These are phyloP conservation scores for Plenodomus biglobosus DNA, from an alignment of 2,329 filamentous ascomycete genomes.

Conservation along the genomic window DNA sequence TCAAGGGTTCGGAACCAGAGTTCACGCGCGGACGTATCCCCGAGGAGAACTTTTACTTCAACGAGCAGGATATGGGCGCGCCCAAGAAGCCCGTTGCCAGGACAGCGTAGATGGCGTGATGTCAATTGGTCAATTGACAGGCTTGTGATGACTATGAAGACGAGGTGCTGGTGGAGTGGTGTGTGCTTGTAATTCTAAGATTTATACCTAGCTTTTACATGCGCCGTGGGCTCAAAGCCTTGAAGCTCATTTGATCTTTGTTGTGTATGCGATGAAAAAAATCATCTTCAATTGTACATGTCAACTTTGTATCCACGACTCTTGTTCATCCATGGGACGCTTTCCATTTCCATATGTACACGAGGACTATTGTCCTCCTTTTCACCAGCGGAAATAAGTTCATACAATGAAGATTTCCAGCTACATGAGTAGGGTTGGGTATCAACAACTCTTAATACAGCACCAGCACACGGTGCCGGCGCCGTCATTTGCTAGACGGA, in stretches of 20 bases:
- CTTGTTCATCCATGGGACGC: too few relatives aligned
- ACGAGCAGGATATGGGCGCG: constrained; percentile 46
- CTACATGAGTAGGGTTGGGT: not conserved
- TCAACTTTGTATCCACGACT: not conserved
- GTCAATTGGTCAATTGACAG: not conserved
- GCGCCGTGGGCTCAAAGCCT: not conserved
- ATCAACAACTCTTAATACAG: too few relatives aligned
- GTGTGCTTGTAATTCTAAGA: constrained; percentile 28
- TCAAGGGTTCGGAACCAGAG: constrained; percentile 79
- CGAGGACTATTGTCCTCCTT: too few relatives aligned
- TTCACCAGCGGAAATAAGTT: too few relatives aligned
- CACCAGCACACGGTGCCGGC: too few relatives aligned
- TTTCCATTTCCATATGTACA: too few relatives aligned
- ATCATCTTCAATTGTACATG: not conserved
- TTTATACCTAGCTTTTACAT: constrained; percentile 22
- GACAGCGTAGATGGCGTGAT: constrained; percentile 26
- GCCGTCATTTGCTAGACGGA: too few relatives aligned
- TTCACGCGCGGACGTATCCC: constrained; percentile 84
- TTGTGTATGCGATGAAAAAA: not conserved
- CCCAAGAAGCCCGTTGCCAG: constrained; percentile 40
- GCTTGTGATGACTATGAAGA: not conserved
- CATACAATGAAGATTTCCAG: too few relatives aligned
- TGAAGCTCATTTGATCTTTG: not conserved
- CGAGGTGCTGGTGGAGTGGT: not conserved
- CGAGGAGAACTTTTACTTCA: constrained; percentile 88